Evolutionary conservation across 306 rosid genomes (phyloP), one percentile per base, ranked within the genome.

Genomic region (Acacia crassicarpa): DNA sequence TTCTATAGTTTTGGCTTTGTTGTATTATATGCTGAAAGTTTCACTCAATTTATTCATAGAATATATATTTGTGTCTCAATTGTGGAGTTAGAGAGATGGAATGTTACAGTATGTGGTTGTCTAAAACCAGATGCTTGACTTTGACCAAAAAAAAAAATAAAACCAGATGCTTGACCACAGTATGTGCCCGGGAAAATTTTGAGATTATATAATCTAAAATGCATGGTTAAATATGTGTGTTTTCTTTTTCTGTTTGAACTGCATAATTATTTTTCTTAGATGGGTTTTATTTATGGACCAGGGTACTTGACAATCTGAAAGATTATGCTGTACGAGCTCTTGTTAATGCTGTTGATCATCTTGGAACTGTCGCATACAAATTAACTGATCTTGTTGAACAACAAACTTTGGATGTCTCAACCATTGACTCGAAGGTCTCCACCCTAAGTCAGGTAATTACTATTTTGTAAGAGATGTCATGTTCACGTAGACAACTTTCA

Each of bases 311-410:
- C 73, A 95, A 95, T 87, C 88, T 95, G 88, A 95, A 95, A 83
- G 98, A 92, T 88, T 95, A 93, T 87, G 94, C 95, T 80, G 94
- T 91, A 30, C 91, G 92, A 74, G 98, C 98, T 80, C 95, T 95
- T 75, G 98, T 95, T 46, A 95, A 95, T 79, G 99, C 98, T 67
- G 98, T 95, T 79, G 99, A 95, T 88, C 98, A 95, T 91, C 97
- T 95, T 77, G 99, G 99, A 83, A 95, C 99, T 10, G 98, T 95
- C 5, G 99, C 98, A 74, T 95, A 85, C 96, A 95, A 95, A 85
- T 91, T 95, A 79, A 92, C 94, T 16, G 97, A 95, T 80, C 94
- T 95, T 82, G 87, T 95, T 44, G 99, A 95, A 79, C 98, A 95
- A 84, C 94, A 93, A 87, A 81, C 94, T 13, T 78, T 82, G 81